phyloP scores from a whole-genome alignment of 208 protist species.

The Leishmania turanica region DNA sequence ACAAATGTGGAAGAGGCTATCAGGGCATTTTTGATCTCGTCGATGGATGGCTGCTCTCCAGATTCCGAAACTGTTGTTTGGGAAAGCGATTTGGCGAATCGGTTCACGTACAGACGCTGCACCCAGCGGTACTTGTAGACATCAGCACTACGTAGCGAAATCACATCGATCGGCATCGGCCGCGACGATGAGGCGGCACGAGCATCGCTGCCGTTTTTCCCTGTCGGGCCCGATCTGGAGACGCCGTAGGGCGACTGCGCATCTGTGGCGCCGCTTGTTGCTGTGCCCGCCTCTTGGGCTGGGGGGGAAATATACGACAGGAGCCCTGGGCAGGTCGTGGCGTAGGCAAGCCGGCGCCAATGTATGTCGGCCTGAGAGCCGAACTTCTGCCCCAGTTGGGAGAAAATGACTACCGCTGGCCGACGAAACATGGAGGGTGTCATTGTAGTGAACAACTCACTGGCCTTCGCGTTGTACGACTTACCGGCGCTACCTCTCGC shows the following conservation, averaged over 20 bases:
- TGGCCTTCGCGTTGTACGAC: conserved; percentile 48
- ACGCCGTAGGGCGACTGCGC: conserved; percentile 7
- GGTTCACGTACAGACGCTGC: conserved; percentile 71
- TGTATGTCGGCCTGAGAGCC: conserved; percentile 69
- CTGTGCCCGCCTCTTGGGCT: conserved; percentile 8
- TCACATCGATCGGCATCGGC: conserved; percentile 72
- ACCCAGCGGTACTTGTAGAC: conserved; percentile 86
- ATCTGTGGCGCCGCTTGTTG: neutral
- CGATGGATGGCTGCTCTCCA: conserved; percentile 1
- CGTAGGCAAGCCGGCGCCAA: conserved; percentile 80
- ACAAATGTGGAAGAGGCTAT: conserved; percentile 80
- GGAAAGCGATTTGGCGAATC: conserved; percentile 66
- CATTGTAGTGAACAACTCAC: conserved; percentile 55
- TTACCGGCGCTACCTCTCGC: neutral
- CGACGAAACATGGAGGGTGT: conserved; percentile 55
- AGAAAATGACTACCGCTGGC: conserved; percentile 83
- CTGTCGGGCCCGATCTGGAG: neutral
- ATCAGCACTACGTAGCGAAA: conserved; percentile 82
- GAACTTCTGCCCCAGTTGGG: conserved; percentile 85
- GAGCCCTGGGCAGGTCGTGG: conserved; percentile 59
- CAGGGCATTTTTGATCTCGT: conserved; percentile 32
- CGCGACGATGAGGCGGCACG: conserved; percentile 3
- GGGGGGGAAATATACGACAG: conserved; percentile 44
- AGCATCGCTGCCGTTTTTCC: conserved; percentile 4
- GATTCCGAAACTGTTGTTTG: neutral